Conservation (phyloP, 2,329 filamentous ascomycete species). For the Talaromyces islandicus region DNA sequence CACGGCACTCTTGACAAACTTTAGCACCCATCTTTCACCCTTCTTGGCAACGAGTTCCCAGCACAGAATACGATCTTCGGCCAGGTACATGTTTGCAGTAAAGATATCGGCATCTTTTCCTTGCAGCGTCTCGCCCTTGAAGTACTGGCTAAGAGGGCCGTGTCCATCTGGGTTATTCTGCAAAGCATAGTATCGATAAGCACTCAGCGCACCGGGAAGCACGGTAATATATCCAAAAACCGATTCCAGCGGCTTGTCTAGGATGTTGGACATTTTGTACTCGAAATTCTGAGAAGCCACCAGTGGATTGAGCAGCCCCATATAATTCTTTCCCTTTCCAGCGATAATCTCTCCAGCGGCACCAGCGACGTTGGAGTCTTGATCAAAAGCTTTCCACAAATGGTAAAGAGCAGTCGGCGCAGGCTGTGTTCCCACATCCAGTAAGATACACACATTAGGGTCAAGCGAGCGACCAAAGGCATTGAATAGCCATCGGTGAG, state of each 20-base stretch:
- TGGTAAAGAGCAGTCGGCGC: slow-evolving; percentile 90
- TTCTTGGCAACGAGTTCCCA: slow-evolving; percentile 96
- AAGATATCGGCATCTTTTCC: slow-evolving; percentile 96
- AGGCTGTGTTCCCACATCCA: slow-evolving; percentile 93
- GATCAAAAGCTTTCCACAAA: slow-evolving; percentile 97
- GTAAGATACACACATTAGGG: slow-evolving; percentile 91
- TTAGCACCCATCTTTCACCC: slow-evolving; percentile 91
- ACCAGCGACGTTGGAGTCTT: slow-evolving; percentile 92
- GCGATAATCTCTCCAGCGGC: slow-evolving; percentile 97
- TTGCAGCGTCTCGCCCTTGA: slow-evolving; percentile 96
- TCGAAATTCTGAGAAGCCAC: slow-evolving; percentile 98
- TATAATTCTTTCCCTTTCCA: slow-evolving; percentile 75
- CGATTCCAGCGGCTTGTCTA: slow-evolving; percentile 94
- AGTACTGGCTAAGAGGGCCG: slow-evolving; percentile 93
- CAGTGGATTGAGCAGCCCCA: slow-evolving; percentile 82
- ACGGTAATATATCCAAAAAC: slow-evolving; percentile 99
- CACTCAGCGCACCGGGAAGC: slow-evolving; percentile 86
- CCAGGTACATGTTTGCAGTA: slow-evolving; percentile 98
- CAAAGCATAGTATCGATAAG: slow-evolving; percentile 90
- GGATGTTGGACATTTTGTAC: slow-evolving; percentile 99
- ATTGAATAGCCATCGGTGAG: slow-evolving; percentile 99
- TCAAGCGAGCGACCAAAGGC: slow-evolving; percentile 89
- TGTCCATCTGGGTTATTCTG: slow-evolving; percentile 96
- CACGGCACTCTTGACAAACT: slow-evolving; percentile 93
- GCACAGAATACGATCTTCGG: slow-evolving; percentile 96